A percentile compares a stretch with the other conserved stretches of the same genome.
These are phyloP conservation scores for Cercospora citrullina DNA, from an alignment of 2,329 filamentous ascomycete species.

Conservation along the genomic window DNA sequence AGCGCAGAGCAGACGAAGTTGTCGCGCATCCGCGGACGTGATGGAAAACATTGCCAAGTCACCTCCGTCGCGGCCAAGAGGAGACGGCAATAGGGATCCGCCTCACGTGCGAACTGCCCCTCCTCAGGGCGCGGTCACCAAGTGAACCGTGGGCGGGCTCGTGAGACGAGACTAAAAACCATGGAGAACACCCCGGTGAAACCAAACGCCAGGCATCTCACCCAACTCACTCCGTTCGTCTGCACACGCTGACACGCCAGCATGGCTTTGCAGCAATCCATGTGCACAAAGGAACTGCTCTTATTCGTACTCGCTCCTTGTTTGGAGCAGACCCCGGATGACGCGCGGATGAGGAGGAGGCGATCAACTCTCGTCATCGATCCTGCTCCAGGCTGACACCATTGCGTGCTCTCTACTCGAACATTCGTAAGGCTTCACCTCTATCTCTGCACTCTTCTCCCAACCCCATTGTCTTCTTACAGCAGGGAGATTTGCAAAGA, in stretches of 20 bases:
- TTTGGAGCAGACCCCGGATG: slow-evolving; percentile 7
- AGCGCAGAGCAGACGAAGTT: not conserved
- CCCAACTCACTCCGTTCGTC: not conserved
- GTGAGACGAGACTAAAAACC: not conserved
- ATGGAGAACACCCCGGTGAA: not conserved
- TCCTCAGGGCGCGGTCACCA: not conserved
- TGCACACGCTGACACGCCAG: not conserved
- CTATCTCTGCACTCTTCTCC: not conserved
- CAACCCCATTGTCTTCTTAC: not conserved
- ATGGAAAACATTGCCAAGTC: not conserved
- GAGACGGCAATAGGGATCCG: not conserved
- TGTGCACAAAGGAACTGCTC: slow-evolving; percentile 10
- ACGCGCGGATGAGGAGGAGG: slow-evolving; percentile 11
- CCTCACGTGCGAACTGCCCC: not conserved
- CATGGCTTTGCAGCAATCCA: not conserved
- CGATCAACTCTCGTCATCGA: slow-evolving; percentile 22
- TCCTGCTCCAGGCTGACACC: slow-evolving; percentile 22
- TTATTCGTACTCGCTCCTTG: slow-evolving; percentile 17
- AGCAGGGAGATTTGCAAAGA: slow-evolving; percentile 33
- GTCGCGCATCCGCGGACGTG: not conserved
- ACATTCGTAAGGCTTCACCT: slow-evolving; percentile 9
- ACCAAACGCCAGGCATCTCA: not conserved
- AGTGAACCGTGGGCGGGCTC: slow-evolving; percentile 6
- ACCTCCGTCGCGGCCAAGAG: not conserved
- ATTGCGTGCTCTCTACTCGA: slow-evolving; percentile 21